Base-by-base conservation (phyloP, 2,329 filamentous ascomycete species). In the Colletotrichum acutatum region DNA sequence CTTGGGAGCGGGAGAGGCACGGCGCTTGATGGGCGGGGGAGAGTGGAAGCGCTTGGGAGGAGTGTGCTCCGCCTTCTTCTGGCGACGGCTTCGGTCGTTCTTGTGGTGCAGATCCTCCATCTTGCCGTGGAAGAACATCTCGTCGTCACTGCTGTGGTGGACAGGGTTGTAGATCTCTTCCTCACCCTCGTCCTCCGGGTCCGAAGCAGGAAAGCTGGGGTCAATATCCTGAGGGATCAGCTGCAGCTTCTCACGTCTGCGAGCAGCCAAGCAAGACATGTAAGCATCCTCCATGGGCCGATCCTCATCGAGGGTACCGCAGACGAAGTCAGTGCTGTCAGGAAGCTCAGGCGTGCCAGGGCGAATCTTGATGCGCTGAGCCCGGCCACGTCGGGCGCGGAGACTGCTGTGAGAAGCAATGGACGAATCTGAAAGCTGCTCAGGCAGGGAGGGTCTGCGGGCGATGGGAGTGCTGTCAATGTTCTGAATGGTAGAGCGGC, bases 311-410 rank as follows among this genome's bases (percentile, higher is more conserved):
- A 99, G 87, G 1, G 97, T 99, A 71, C 97, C 97, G 79, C 97
- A 98, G n/a, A 99, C 97, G 76, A 99, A 99, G 82, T 99, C 97
- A 16, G 97, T 98, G 83, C 95, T 98, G 82, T 99, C 97, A 1
- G 97, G 97, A 12, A 99, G 87, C 79, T 98, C 95, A 2, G 94
- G 94, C 1, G 93, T 94, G 28, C 89, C 88, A 52, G 90, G 88
- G 26, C 92, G 92, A 76, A 92, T 90, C 74, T 88, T 90, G 59
- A 87, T 85, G 16, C 81, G 85, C 65, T 77, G 79, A 60, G 80
- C 75, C 78, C 80, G 82, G 75, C 76, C 80, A 73, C 77, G 80
- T 67, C 71, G 78, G 76, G 74, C 78, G 62, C 69, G 82, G 58
- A 76, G 80, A 63, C 82, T 78, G 78, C 80, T 75, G 62, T 81